Base-by-base conservation (phyloP, 2,329 filamentous ascomycete genomes). In the Teratosphaeria nubilosa region DNA sequence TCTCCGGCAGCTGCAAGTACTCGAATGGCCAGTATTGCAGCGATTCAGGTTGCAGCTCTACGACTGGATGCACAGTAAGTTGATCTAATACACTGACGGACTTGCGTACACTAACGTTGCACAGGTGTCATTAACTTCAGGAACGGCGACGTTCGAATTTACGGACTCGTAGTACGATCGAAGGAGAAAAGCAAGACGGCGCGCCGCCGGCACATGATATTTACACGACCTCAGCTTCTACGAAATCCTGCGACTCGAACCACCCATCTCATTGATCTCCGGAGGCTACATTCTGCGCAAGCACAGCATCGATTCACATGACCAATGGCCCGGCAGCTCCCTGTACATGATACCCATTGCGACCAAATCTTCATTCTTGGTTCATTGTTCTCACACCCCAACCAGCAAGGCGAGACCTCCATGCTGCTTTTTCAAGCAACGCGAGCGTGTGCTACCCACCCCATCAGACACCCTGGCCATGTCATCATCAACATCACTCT, bases 1-100 rank as follows among this genome's bases (percentile, higher is more conserved):
- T 83, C 51, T 76, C 72, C 59, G 79, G 78, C 54, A 75, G 71
- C 54, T 95, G 90, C 82, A 83, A 80, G 64, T 86, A 86, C 69
- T 76, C 82, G 63, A 77, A 84, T 62, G 86, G 86, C 58, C 66
- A 77, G 61, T 94, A 86, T 77, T 81, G 79, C 67, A 74, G 75
- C 59, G 77, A 73, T 25, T 71, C 70, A 31, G 72, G 75, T 37
- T 80, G 78, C 63, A 81, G 81, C 63, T 60, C 65, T 27, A 70
- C 74, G 60, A 78, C 76, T 62, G 90, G 90, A 60, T 95, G 90
- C 83, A 95, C 90, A 55, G 90, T 94, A 85, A 81, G 88, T 82
- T 60, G n/a, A 48, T 5, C 32, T 30, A 37, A n/a, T 51, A 30
- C 27, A 30, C 27, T 20, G 27, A n/a, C 16, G 54, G 7, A 13